Conservation (phyloP, 768 basidiomycete species). For the Russula olivacea region DNA sequence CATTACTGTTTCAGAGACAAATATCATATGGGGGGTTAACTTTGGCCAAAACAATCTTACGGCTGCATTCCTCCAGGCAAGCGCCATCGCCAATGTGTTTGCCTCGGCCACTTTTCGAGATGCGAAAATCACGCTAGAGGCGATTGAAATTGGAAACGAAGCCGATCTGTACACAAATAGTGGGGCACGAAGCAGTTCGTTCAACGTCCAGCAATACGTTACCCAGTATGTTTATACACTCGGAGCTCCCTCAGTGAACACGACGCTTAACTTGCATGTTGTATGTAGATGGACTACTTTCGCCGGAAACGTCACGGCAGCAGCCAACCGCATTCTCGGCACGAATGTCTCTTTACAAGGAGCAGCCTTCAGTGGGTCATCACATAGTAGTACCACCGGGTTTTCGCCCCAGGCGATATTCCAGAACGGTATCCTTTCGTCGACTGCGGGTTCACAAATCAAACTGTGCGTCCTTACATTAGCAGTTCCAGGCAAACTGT, state of each 20-base stretch:
- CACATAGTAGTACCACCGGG: slow-evolving; percentile 35
- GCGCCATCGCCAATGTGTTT: slow-evolving; percentile 47
- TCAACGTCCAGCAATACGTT: slow-evolving; percentile 43
- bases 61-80: slow-evolving; percentile 42
- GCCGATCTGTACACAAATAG: slow-evolving; percentile 49
- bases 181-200: slow-evolving; percentile 37
- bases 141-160: slow-evolving; percentile 61
- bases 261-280: not conserved
- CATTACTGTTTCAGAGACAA: slow-evolving; percentile 40
- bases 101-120: slow-evolving; percentile 34
- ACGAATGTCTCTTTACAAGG: slow-evolving; percentile 43
- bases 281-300: slow-evolving; percentile 48
- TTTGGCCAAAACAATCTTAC: slow-evolving; percentile 39
- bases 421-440: slow-evolving; percentile 40
- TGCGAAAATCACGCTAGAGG: slow-evolving; percentile 45
- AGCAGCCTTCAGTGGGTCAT: slow-evolving; percentile 45
- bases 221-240: slow-evolving; percentile 37
- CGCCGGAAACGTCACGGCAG: slow-evolving; percentile 42
- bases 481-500: not conserved
- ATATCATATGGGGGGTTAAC: slow-evolving; percentile 64
- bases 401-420: slow-evolving; percentile 58
- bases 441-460: slow-evolving; percentile 42
- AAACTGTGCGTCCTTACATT: slow-evolving; percentile 37
- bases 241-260: too few relatives aligned
- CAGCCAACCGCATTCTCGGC: slow-evolving; percentile 35